Conservation (phyloP, 2,329 filamentous ascomycete species). For the Thermoascus crustaceus region DNA sequence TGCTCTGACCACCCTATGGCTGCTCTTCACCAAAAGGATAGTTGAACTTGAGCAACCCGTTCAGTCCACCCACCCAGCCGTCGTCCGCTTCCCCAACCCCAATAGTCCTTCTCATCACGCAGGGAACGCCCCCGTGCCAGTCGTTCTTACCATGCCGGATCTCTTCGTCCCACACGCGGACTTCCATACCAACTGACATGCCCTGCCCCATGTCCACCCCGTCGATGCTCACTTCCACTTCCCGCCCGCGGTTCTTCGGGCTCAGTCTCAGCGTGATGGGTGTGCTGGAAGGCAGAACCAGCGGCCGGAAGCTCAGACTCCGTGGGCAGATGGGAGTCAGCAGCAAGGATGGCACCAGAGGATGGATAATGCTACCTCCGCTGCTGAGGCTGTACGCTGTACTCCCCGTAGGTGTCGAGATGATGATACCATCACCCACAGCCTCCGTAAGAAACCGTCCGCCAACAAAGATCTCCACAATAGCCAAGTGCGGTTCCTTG, state of each 20-base stretch:
- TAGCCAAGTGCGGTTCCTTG: constrained; percentile 77
- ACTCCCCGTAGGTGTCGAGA: constrained; percentile 87
- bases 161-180: constrained; percentile 79
- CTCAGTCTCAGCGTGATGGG: constrained; percentile 75
- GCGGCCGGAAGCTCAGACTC: constrained; percentile 81
- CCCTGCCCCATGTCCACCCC: constrained; percentile 59
- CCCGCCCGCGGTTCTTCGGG: constrained; percentile 66
- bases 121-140: constrained; percentile 77
- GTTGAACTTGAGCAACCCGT: constrained; percentile 92
- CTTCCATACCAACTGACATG: constrained; percentile 69
- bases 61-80: constrained; percentile 92
- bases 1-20: constrained; percentile 7
- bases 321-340: constrained; percentile 92
- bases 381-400: constrained; percentile 93
- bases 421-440: constrained; percentile 88
- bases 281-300: constrained; percentile 81
- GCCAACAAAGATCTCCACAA: constrained; percentile 86
- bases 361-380: constrained; percentile 89
- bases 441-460: constrained; percentile 86
- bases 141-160: constrained; percentile 49
- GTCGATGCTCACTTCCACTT: constrained; percentile 72
- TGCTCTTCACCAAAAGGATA: constrained; percentile 81
- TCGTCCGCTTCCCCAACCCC: constrained; percentile 57
- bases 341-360: constrained; percentile 76
- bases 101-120: constrained; percentile 63